Evolutionary conservation across 106 monocot genomes (phyloP), one percentile per base, ranked within the genome.

Genomic region (Acorus calamus): DNA sequence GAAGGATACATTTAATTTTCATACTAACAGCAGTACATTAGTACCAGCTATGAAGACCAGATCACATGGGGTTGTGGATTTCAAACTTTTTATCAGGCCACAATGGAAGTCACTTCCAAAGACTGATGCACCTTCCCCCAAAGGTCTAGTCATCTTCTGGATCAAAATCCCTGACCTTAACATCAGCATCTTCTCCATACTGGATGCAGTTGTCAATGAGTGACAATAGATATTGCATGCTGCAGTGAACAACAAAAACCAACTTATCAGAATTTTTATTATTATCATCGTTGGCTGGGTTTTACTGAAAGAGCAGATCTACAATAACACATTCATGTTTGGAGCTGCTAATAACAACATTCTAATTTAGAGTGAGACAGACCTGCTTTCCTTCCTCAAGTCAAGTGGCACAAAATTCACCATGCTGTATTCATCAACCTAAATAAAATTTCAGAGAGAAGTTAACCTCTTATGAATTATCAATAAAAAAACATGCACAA

Each of bases 141-240:
- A 28, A 28, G 28, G 28, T 28, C 28, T 28, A 28, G 28, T 93
- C 89, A 2, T 83, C 92, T 2, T 71, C 61, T 3, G 79, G 81
- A 82, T 89, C 89, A 47, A 89, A 94, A 66, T 94, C 94, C 64
- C 66, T 81, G 4, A 84, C 47, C 73, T 86, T 89, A 59, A 94
- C 94, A 69, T 94, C 94, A 43, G 86, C 89, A 71, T 94, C 86
- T 75, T 94, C 89, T 68, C 94, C 94, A 60, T 89, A 89, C 74
- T 89, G 94, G 68, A 94, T 89, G 69, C 89, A 94, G 73, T 83
- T 94, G 69, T 94, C 89, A 44, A 94, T 86, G 41, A 47, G 58
- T 48, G 94, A 94, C 44, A 94, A 28, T 41, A 94, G 78, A 61
- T 89, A 89, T 43, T 82, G 86, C 12, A 94, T 86, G 61, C 94